Conservation (phyloP, 345 rosid species). For the rapeseed (Brassica napus) region Da-Ae NC_063445.1:4276001-4276500, state of each 20-base stretch:
- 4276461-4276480: not conserved
- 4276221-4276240: conserved; percentile 29
- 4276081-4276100: not conserved
- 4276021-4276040: not conserved
- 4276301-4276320: conserved; percentile 97
- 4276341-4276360: not conserved
- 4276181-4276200: conserved; percentile 30
- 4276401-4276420: conserved; percentile 10
- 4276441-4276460: not conserved
- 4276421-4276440: not conserved
- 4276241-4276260: conserved; percentile 39
- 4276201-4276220: conserved; percentile 26
- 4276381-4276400: not conserved
- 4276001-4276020: not conserved
- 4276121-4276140: not conserved
- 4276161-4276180: not conserved
- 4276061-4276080: conserved; percentile 1
- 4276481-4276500: not conserved
- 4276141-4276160: conserved; percentile 12
- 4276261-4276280: conserved; percentile 62
- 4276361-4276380: not conserved
- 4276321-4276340: conserved; percentile 91
- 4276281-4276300: conserved; percentile 77
- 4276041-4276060: not conserved
- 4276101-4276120: not conserved